Base-by-base conservation (phyloP, 805 yeast species). In the Yarrowia sp. region DNA sequence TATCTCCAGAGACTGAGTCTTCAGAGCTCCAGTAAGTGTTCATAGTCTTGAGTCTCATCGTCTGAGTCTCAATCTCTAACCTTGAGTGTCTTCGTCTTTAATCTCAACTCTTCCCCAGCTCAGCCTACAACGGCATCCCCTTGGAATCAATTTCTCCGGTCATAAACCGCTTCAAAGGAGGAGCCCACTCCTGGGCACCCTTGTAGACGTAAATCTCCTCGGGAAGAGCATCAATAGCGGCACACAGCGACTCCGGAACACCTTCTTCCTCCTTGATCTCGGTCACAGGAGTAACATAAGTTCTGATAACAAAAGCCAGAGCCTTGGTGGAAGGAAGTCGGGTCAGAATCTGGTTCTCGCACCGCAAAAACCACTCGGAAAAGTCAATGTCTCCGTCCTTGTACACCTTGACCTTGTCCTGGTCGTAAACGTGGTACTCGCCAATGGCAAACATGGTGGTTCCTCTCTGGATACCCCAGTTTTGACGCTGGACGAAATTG, bases 401-500 rank as follows among this genome's bases (percentile, higher is more conserved):
- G 10, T 77, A 67, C 19, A 75, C 71, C 16, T 75, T 72, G 30
- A 80, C 75, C 58, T 74, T 73, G 7, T 68, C 73, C 6, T 77
- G 76, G n/a, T 78, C 79, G 19, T 71, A 68, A 12, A 72, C 70
- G 66, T 83, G 85, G 44, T 78, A 76, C 8, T 79, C 81, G 16
- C 74, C 70, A 51, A 84, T 80, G 1, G 82, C 81, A 66, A 78
- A 79, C n/a, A 83, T 68, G 44, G 75, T 77, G 54, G 79, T 76
- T 70, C 86, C 89, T 1, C 85, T 79, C 71, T 89, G 95, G 24
- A 89, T 74, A 0, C 87, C 79, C 90, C 92, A 89, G 67, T 89
- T 89, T 69, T 80, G 80, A 65, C 95, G 79, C 66, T 83, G 83
- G 71, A 88, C 87, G 56, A 80, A 79, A 64, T 83, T 83, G 32